These are phyloP conservation scores for Meyerozyma carpophila DNA, from an alignment of 1,139 yeast species.

Conservation along the genomic window DNA sequence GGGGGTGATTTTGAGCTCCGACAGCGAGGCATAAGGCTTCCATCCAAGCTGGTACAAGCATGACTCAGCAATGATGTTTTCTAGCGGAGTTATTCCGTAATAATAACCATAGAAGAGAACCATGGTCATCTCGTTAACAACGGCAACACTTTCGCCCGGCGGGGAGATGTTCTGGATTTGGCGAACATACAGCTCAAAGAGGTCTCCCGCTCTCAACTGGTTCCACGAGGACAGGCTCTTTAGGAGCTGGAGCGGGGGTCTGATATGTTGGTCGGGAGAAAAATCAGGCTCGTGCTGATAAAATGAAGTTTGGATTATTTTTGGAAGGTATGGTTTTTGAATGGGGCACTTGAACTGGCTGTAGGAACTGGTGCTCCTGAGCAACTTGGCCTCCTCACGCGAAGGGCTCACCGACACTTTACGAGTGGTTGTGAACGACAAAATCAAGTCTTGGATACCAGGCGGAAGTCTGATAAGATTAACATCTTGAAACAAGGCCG, in stretches of 20 bases:
- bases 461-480: slow-evolving; percentile 55
- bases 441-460: slow-evolving; percentile 63
- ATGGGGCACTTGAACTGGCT: slow-evolving; percentile 28
- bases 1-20: not conserved
- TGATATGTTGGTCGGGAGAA: slow-evolving; percentile 10
- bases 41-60: slow-evolving; percentile 38
- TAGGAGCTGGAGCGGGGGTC: slow-evolving; percentile 33
- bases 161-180: slow-evolving; percentile 22
- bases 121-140: slow-evolving; percentile 33
- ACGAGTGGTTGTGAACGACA: slow-evolving; percentile 45
- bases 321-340: slow-evolving; percentile 36
- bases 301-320: slow-evolving; percentile 21
- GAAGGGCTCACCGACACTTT: slow-evolving; percentile 3
- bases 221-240: slow-evolving; percentile 45
- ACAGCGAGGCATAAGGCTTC: slow-evolving; percentile 28
- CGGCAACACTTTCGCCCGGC: slow-evolving; percentile 4
- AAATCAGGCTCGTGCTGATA: slow-evolving; percentile 10
- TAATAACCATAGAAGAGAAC: slow-evolving; percentile 58
- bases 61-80: slow-evolving; percentile 37
- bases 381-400: slow-evolving; percentile 18
- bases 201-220: slow-evolving; percentile 37
- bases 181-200: slow-evolving; percentile 28
- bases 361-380: slow-evolving; percentile 21
- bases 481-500: slow-evolving; percentile 31
- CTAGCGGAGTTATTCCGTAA: slow-evolving; percentile 47